Conservation (phyloP, 352 stramenopile genomes). For the Globisporangium splendens region DNA sequence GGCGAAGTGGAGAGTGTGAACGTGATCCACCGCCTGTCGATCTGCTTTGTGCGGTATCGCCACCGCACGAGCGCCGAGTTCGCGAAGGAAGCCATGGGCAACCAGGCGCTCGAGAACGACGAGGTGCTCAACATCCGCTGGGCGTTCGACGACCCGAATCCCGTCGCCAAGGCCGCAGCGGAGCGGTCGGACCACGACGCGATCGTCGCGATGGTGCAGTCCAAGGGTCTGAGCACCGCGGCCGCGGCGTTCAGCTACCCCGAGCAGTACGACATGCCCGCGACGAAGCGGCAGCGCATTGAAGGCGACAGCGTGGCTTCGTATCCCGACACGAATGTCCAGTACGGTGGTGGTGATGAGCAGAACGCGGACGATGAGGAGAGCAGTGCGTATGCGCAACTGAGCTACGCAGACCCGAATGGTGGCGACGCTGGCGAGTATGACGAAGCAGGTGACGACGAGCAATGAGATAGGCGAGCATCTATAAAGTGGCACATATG, state of each 20-base stretch:
- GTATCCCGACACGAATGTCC: conserved; percentile 69
- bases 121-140: conserved; percentile 92
- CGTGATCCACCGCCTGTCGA: conserved; percentile 89
- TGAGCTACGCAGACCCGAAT: conserved; percentile 60
- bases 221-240: conserved; percentile 55
- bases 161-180: conserved; percentile 86
- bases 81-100: conserved; percentile 88
- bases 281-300: conserved; percentile 63
- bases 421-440: conserved; percentile 18
- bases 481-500: not conserved
- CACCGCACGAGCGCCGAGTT: conserved; percentile 81
- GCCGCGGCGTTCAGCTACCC: conserved; percentile 76
- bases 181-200: conserved; percentile 87
- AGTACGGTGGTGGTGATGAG: conserved; percentile 33
- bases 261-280: conserved; percentile 71
- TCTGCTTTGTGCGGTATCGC: conserved; percentile 88
- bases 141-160: conserved; percentile 93
- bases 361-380: conserved; percentile 7
- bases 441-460: conserved; percentile 15
- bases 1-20: conserved; percentile 94
- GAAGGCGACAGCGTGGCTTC: conserved; percentile 58
- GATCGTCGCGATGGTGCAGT: conserved; percentile 79
- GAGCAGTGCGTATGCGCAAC: conserved; percentile 40
- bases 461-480: conserved; percentile 5
- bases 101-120: conserved; percentile 82